Evolutionary conservation across 306 rosid genomes (phyloP).

Genomic region (Corylus avellana): DNA sequence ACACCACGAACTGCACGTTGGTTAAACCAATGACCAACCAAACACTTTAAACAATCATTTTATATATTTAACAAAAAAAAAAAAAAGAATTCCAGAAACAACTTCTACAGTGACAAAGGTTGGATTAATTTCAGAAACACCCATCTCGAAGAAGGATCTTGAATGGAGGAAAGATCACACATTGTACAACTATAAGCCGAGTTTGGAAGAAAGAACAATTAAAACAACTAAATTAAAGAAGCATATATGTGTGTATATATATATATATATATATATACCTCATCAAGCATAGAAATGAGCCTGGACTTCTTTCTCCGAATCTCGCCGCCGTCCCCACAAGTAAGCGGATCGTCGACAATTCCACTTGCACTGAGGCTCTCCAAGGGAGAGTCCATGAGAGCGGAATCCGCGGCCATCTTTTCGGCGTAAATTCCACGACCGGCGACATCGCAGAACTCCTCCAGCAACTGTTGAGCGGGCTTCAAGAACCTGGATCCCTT

Average conservation of each 20-base stretch:
- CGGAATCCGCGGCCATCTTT: conserved; percentile 34
- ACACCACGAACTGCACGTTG: conserved; percentile 12
- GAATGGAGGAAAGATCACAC: background rate
- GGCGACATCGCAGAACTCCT: conserved; percentile 58
- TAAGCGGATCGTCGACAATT: conserved; percentile 34
- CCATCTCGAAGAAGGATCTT: conserved; percentile 24
- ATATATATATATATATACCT: conserved; percentile 40
- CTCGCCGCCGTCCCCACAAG: conserved; percentile 37
- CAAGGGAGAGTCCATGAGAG: conserved; percentile 44
- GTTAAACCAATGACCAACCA: conserved; percentile 9
- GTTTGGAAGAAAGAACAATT: too few relatives aligned
- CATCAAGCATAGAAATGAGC: conserved; percentile 72
- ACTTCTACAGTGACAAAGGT: conserved; percentile 3
- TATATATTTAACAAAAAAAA: background rate
- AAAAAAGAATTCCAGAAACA: background rate
- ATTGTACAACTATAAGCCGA: conserved; percentile 9
- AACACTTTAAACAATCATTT: background rate
- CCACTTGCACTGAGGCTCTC: conserved; percentile 34
- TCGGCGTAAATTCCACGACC: conserved; percentile 37
- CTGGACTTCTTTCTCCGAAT: conserved; percentile 54
- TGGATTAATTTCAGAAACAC: conserved; percentile 4
- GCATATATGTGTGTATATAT: background rate
- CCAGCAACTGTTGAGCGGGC: conserved; percentile 75
- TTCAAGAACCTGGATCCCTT: conserved; percentile 75
- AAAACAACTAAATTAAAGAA: background rate